Conservation (phyloP, 495 filamentous ascomycete species). For the Aspergillus saccharolyticus region DNA sequence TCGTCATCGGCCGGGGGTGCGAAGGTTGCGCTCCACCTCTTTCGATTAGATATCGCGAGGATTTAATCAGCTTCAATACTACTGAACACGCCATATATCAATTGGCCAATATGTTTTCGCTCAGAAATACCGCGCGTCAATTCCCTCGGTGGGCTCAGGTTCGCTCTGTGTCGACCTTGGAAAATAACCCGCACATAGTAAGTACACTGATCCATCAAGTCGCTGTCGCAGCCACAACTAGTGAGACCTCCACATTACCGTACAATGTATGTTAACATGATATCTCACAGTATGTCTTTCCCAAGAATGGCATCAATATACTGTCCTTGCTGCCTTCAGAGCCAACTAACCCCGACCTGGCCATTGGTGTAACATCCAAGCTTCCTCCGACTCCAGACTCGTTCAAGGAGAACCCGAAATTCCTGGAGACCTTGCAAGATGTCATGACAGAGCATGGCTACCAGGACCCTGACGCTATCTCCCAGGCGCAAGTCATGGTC, state of each 20-base stretch:
- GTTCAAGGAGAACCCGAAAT: conserved; percentile 71
- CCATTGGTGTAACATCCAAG: conserved; percentile 68
- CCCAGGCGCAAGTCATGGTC: conserved; percentile 74
- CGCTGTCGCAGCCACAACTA: not conserved
- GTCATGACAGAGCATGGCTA: conserved; percentile 65
- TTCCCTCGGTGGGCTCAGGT: conserved; percentile 26
- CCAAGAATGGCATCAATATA: conserved; percentile 44
- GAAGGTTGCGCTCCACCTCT: not conserved
- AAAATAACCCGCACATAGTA: conserved; percentile 53
- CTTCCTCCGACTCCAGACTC: conserved; percentile 73
- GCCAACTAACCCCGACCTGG: conserved; percentile 61
- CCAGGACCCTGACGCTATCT: conserved; percentile 64
- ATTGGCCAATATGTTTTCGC: conserved; percentile 29
- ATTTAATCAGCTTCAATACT: too few relatives aligned
- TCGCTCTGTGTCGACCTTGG: conserved; percentile 47
- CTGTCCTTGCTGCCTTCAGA: conserved; percentile 71
- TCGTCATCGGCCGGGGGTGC: conserved; percentile 20
- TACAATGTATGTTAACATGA: conserved; percentile 17
- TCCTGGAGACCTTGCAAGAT: conserved; percentile 68
- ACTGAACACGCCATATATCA: too few relatives aligned
- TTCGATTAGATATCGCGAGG: not conserved
- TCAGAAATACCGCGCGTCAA: conserved; percentile 21
- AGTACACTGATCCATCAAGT: conserved; percentile 3
- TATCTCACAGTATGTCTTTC: conserved; percentile 65
- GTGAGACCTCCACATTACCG: too few relatives aligned